Conservation (phyloP, 208 protist genomes). For the Trichomonas tenax region DNA sequence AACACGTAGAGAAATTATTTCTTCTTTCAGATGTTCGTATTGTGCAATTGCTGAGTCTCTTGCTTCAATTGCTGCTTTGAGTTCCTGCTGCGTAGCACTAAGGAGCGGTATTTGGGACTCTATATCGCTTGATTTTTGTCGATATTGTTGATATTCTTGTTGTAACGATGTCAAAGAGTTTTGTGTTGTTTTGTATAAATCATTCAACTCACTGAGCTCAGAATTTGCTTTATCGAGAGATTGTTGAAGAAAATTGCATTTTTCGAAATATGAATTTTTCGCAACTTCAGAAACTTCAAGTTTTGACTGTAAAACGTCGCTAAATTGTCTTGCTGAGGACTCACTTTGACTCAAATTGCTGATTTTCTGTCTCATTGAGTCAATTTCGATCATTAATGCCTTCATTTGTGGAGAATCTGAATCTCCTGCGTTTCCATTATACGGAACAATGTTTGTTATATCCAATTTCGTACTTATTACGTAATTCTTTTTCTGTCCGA, state of each 20-base stretch:
- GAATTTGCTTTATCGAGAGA: background rate
- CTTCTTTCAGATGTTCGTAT: background rate
- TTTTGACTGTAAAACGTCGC: background rate
- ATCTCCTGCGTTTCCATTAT: background rate
- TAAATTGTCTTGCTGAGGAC: background rate
- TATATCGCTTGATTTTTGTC: background rate
- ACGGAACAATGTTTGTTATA: background rate
- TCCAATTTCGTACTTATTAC: background rate
- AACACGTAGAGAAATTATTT: background rate
- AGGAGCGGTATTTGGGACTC: background rate
- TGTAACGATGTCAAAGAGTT: background rate
- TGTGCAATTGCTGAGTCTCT: background rate
- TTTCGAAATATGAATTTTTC: background rate
- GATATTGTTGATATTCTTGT: background rate
- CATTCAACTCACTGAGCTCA: background rate
- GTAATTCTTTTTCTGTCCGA: background rate
- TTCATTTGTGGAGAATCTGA: background rate
- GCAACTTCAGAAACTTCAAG: background rate
- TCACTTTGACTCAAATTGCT: background rate
- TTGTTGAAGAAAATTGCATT: background rate
- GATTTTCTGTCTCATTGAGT: background rate
- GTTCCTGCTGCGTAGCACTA: background rate
- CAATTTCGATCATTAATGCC: background rate
- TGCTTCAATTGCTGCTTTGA: background rate
- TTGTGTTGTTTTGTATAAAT: background rate